A percentile compares a stretch with the other conserved stretches of the same genome.
Evolutionary conservation across 345 rosid species (phyloP).

Genomic region (Dimocarpus longan): DNA sequence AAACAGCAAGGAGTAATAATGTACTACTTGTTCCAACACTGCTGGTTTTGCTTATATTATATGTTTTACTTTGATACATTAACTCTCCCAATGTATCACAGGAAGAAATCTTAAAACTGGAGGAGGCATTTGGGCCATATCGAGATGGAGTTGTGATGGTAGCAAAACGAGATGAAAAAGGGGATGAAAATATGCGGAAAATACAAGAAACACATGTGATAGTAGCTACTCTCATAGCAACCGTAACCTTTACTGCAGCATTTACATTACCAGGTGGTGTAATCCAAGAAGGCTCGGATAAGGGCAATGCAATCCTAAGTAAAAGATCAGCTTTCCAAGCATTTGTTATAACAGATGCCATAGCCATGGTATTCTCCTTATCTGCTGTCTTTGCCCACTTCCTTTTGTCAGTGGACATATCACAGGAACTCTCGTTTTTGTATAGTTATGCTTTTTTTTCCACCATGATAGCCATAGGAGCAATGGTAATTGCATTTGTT

Average conservation of each 20-base stretch:
- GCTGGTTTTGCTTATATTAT: too few relatives aligned
- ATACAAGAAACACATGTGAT: not conserved
- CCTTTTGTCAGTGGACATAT: accelerated
- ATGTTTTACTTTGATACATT: too few relatives aligned
- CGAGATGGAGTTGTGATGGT: not conserved
- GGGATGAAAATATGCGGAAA: too few relatives aligned
- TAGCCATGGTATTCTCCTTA: not conserved
- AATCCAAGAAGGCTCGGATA: not conserved
- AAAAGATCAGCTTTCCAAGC: not conserved
- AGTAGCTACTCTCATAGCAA: not conserved
- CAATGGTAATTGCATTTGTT: not conserved
- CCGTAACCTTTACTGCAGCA: not conserved
- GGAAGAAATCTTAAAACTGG: not conserved
- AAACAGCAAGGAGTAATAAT: too few relatives aligned
- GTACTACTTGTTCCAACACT: too few relatives aligned
- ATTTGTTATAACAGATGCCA: not conserved
- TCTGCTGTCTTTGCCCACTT: not conserved
- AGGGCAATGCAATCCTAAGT: not conserved
- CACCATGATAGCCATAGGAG: not conserved
- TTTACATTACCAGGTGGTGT: not conserved
- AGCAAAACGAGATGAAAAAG: not conserved
- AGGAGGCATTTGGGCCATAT: not conserved
- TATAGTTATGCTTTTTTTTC: not conserved
- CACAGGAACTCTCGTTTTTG: accelerated
- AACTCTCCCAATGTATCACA: not conserved